Base-by-base conservation (phyloP, 768 basidiomycete species). In the Termitomyces sp. region DNA sequence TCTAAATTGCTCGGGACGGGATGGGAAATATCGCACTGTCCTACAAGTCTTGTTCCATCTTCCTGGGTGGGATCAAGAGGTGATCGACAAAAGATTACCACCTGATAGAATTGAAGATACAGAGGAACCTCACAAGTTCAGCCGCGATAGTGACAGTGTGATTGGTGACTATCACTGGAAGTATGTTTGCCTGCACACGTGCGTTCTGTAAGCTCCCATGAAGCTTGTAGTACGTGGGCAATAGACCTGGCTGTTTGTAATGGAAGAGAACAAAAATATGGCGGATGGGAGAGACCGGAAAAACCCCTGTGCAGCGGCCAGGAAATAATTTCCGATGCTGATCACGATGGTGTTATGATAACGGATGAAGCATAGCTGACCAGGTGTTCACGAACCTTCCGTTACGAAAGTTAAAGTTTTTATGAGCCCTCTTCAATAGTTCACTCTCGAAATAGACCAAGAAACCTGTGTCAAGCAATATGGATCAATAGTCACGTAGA, bases 101-200 rank as follows among this genome's bases (percentile, higher is more conserved):
- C 38, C 54, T 18, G 47, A 22, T 33, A 27, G 57, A 42, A 27
- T 35, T 27, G 20, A 7, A 12, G 13, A 36, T 33, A 20, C n/a
- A n/a, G n/a, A 13, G 71, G 76, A 64, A 27, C 84, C 89, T 63
- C n/a, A 76, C 76, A 55, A 96, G 77, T 69, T 95, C 88, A 22
- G 88, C 93, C 36, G 94, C 91, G 58, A 98, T 94, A 13, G 94
- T 97, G n/a, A 94, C 92, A 0, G 90, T 94, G 67, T 93, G 91
- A 68, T 93, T 95, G 12, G 95, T 98, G 38, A 95, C 84, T 59
- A 98, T 89, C 3, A 87, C 91, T 0, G 95, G 95, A 2, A 96
- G 73, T 54, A 98, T 95, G 56, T 86, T 82, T 11, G 91, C 87
- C 80, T 80, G 45, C 9, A 54, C 29, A 44, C 53, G 27, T 44